Evolutionary conservation across 169 alveolate genomes (phyloP), one percentile per base, ranked within the genome.

Genomic region (Cyclospora cayetanensis): DNA sequence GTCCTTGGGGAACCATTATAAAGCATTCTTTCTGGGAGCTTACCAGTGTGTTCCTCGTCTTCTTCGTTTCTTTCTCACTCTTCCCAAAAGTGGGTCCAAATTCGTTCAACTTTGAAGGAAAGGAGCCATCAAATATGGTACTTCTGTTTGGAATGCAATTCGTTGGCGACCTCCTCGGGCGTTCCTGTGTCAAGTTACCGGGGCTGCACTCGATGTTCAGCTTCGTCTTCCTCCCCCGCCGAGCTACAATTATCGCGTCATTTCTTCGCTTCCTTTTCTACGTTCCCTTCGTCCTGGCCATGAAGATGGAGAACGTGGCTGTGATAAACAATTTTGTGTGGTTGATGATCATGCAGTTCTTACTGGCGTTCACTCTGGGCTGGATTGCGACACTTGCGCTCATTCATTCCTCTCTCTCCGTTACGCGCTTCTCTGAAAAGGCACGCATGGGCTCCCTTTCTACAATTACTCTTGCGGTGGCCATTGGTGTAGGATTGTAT

Each of bases 1-100:
- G 89, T 20, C 89, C 89, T 11, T 80, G 89, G 89, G 41, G 46
- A n/a, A 52, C 89, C 66, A 80, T 80, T 35, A 46, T 80, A 41
- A 63, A 65, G 52, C 76, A 74, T 18, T 80, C 89, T 4, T 80
- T 46, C 37, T 80, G 74, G 89, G 87, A 88, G 43, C 55, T 88
- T 22, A 25, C 41, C 22, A n/a, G 87, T 29, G 18, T 74, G 66
- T 88, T 88, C 53, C 50, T 88, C 4, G 83, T 42, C 0, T 88
- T 88, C 87, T 88, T 88, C 52, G 42, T 88, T 22, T 70, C 92
- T 1, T 50, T 68, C 29, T 9, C 35, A 25, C 74, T 88, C 39
- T 88, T 70, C 46, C 92, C 92, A 31, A 76, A 50, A 42, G 80
- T 88, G 34, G 92, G 92, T 31, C 92, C 92, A 37, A 39, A 50